A percentile compares a stretch with the other conserved stretches of the same genome.
phyloP scores from a whole-genome alignment of 345 rosid species.

The Triadica sebifera region DNA sequence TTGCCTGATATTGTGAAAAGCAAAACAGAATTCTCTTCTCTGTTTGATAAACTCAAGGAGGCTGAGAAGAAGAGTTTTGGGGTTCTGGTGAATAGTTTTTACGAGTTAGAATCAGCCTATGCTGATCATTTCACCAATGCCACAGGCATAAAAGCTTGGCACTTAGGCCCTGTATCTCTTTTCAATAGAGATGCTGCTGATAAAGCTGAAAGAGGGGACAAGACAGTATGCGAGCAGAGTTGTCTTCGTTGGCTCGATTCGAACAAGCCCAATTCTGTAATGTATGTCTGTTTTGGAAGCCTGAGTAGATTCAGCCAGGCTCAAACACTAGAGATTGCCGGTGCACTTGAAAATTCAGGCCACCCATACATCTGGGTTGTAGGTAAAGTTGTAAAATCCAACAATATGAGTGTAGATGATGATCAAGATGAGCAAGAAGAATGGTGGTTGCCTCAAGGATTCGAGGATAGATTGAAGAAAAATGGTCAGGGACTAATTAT shows the following conservation, averaged over 20 bases:
- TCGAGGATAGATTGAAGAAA: constrained; percentile 14
- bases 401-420: neutral
- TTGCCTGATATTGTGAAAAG: constrained; percentile 34
- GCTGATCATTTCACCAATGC: constrained; percentile 30
- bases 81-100: constrained; percentile 31
- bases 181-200: constrained; percentile 20
- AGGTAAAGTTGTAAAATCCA: constrained; percentile 15
- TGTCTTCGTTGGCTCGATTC: constrained; percentile 35
- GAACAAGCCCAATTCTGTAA: constrained; percentile 28
- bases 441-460: constrained; percentile 29
- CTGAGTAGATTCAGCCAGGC: constrained; percentile 17
- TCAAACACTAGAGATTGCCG: constrained; percentile 22
- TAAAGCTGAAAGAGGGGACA: constrained; percentile 28
- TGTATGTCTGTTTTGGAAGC: constrained; percentile 34
- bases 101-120: constrained; percentile 30
- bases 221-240: neutral
- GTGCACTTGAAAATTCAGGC: constrained; percentile 23
- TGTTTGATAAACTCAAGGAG: constrained; percentile 31
- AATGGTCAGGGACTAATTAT: constrained; percentile 27
- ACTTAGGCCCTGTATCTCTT: constrained; percentile 30
- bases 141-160: constrained; percentile 31
- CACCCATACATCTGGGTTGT: constrained; percentile 28
- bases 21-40: constrained; percentile 23
- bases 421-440: constrained; percentile 15
- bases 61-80: constrained; percentile 36